Conservation (phyloP, 1,139 yeast species). For the Candida labiduridarum region DNA sequence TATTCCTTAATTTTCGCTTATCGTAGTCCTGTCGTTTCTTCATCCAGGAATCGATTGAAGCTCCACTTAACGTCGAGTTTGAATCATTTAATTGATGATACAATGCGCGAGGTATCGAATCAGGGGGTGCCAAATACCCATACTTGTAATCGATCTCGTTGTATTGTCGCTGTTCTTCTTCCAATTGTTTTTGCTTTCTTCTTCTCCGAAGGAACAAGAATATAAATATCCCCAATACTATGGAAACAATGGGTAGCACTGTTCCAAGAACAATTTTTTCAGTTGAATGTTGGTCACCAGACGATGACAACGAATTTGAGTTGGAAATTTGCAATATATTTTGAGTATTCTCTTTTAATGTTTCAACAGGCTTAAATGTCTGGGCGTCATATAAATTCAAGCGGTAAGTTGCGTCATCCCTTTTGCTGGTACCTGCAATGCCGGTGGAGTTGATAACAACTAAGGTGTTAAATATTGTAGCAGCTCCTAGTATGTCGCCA, state of each 20-base stretch:
- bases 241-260: conserved; percentile 32
- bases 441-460: conserved; percentile 33
- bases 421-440: conserved; percentile 16
- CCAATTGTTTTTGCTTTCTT: conserved; percentile 20
- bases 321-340: conserved; percentile 3
- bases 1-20: conserved; percentile 23
- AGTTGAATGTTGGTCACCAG: conserved; percentile 11
- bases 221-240: conserved; percentile 19
- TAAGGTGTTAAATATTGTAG: conserved; percentile 46
- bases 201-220: conserved; percentile 24
- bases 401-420: conserved; percentile 20
- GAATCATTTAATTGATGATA: conserved; percentile 32
- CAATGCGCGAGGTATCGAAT: conserved; percentile 11
- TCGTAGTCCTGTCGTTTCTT: conserved; percentile 54
- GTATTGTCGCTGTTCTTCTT: conserved; percentile 27
- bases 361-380: conserved; percentile 24
- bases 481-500: conserved; percentile 41
- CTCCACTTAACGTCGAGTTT: conserved; percentile 37
- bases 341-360: conserved; percentile 17
- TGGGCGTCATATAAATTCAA: conserved; percentile 29
- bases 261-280: conserved; percentile 36
- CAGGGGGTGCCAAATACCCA: conserved; percentile 21
- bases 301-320: background rate
- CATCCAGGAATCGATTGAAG: conserved; percentile 54
- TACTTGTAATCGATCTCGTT: conserved; percentile 39